phyloP scores from a whole-genome alignment of 495 filamentous ascomycete species.

The Penicillium samsonianum region DNA sequence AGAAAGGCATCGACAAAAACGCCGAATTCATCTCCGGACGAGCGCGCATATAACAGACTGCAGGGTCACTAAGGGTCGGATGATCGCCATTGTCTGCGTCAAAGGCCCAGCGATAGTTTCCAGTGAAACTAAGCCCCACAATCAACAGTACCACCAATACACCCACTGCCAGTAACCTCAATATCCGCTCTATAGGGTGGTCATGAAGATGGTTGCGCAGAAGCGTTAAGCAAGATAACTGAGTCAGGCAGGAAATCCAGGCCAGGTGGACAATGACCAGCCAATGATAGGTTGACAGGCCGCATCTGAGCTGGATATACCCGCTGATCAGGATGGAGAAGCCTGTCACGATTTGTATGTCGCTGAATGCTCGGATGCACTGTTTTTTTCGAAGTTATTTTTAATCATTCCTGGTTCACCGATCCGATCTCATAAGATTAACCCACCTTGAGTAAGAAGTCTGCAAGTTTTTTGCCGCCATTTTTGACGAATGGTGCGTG shows the following conservation, averaged over 20 bases:
- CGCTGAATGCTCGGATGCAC: conserved; percentile 15
- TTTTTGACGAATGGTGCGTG: too few relatives aligned
- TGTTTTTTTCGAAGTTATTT: not conserved
- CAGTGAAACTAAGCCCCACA: not conserved
- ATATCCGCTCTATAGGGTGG: not conserved
- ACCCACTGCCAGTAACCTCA: not conserved
- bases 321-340: conserved; percentile 25
- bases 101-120: conserved; percentile 1
- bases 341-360: conserved; percentile 24
- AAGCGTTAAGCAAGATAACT: conserved; percentile 38
- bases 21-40: too few relatives aligned
- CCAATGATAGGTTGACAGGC: conserved; percentile 39
- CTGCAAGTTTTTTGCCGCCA: too few relatives aligned
- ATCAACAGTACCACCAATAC: not conserved
- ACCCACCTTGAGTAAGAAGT: too few relatives aligned
- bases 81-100: too few relatives aligned
- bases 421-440: too few relatives aligned
- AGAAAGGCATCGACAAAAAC: too few relatives aligned
- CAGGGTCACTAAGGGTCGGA: too few relatives aligned
- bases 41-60: too few relatives aligned
- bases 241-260: conserved; percentile 44
- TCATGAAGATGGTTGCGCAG: conserved; percentile 14
- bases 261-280: conserved; percentile 27
- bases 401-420: too few relatives aligned
- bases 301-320: conserved; percentile 15